Conservation (phyloP, 345 rosid species). For the Acer yangbiense region DNA sequence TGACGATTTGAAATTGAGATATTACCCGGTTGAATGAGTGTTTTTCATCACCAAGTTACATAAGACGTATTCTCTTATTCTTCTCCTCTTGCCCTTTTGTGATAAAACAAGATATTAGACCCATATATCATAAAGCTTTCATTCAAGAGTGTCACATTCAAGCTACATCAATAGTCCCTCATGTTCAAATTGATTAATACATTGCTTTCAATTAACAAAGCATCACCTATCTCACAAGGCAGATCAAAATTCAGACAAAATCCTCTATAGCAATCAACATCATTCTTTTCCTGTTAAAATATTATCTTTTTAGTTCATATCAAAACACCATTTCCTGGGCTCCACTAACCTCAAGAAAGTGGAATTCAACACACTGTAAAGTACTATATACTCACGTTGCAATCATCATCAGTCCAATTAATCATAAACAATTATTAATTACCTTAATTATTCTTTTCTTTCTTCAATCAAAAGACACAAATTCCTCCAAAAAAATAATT, state of each 20-base stretch:
- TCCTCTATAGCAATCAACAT: neutral
- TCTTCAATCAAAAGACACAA: slow-evolving; percentile 1
- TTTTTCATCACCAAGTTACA: no score
- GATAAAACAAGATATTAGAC: no score
- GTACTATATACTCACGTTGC: neutral
- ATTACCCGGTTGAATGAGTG: no score
- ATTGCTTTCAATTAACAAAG: neutral
- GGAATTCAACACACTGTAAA: neutral
- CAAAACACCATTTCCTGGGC: neutral
- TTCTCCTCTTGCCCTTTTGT: no score
- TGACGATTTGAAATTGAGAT: no score
- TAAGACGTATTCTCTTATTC: no score
- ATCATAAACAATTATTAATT: no score
- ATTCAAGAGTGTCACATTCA: neutral
- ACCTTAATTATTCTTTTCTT: slow-evolving; percentile 3
- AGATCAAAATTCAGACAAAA: neutral
- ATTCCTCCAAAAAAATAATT: no score
- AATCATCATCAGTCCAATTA: no score
- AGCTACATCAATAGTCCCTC: neutral
- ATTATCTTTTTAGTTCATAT: no score
- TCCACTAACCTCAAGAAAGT: neutral
- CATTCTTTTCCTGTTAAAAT: neutral
- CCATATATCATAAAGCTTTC: no score
- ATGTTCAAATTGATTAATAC: no score
- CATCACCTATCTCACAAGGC: neutral